A percentile compares a stretch with the other conserved stretches of the same genome.
phyloP scores from a whole-genome alignment of 1,139 yeast genomes.

The Candida freyschussii region DNA sequence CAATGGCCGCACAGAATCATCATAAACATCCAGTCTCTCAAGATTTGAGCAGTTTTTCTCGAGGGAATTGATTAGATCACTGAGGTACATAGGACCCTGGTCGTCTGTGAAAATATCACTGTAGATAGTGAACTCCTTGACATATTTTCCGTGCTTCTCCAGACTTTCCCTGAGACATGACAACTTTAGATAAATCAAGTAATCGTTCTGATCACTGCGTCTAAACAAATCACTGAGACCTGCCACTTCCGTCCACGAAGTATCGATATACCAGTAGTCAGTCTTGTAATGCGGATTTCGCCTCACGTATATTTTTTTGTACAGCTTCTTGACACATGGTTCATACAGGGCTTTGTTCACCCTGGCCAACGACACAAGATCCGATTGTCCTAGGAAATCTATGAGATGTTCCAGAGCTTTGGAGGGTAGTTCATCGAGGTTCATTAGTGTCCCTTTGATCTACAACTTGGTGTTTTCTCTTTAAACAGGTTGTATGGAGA shows the following conservation, averaged over 20 bases:
- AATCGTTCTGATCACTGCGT: constrained; percentile 31
- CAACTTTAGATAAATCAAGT: constrained; percentile 29
- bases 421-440: too few relatives aligned
- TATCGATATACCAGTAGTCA: constrained; percentile 28
- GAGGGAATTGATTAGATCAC: constrained; percentile 7
- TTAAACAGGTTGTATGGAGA: too few relatives aligned
- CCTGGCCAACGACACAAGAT: constrained; percentile 3
- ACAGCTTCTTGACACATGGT: constrained; percentile 23
- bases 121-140: constrained; percentile 8
- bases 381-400: constrained; percentile 6
- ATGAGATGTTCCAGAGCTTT: neutral
- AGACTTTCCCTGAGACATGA: constrained; percentile 23
- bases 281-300: constrained; percentile 26
- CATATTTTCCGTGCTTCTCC: constrained; percentile 13
- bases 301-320: constrained; percentile 27
- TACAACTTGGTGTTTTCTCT: too few relatives aligned
- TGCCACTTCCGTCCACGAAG: constrained; percentile 27
- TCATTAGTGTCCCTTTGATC: too few relatives aligned
- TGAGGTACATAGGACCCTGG: constrained; percentile 13
- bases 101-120: constrained; percentile 12
- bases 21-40: constrained; percentile 7
- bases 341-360: constrained; percentile 6
- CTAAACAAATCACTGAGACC: constrained; percentile 27
- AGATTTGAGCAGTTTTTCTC: constrained; percentile 7
- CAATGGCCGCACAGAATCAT: constrained; percentile 4